phyloP scores from a whole-genome alignment of 2,329 filamentous ascomycete genomes.

The Elsinoe australis region DNA sequence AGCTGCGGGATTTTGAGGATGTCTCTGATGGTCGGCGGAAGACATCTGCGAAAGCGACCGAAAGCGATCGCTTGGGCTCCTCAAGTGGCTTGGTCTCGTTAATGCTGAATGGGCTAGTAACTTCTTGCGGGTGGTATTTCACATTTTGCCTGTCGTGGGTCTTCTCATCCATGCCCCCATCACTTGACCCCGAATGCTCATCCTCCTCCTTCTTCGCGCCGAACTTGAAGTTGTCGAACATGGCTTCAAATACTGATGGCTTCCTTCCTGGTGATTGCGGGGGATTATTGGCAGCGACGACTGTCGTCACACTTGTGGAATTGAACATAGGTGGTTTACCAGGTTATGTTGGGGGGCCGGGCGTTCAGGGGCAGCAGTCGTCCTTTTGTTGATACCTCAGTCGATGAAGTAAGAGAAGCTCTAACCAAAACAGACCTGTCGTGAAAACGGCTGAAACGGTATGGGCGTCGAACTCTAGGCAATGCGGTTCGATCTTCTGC shows the following conservation, averaged over 20 bases:
- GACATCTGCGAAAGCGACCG: constrained; percentile 12
- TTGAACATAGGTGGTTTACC: constrained; percentile 8
- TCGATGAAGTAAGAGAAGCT: background rate
- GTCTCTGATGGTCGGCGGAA: constrained; percentile 12
- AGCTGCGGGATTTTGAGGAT: constrained; percentile 8
- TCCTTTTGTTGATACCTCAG: constrained; percentile 5
- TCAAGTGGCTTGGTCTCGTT: constrained; percentile 13
- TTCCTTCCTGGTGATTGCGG: background rate
- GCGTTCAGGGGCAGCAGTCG: constrained; percentile 14
- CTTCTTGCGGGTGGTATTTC: background rate
- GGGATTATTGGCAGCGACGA: background rate
- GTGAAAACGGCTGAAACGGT: constrained; percentile 12
- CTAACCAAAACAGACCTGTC: constrained; percentile 14
- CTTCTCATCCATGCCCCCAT: background rate
- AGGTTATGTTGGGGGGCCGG: background rate
- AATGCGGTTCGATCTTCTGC: background rate
- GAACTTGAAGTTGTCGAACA: constrained; percentile 18
- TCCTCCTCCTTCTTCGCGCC: constrained; percentile 4
- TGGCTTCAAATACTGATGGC: constrained; percentile 1
- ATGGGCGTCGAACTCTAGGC: constrained; percentile 1
- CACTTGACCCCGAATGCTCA: background rate
- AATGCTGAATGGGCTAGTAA: constrained; percentile 13
- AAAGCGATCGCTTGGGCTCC: constrained; percentile 12
- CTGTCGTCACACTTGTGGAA: background rate
- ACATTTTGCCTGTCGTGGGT: background rate